phyloP scores from a whole-genome alignment of 176 grass and related monocot species.

The Phyllostachys edulis region DNA sequence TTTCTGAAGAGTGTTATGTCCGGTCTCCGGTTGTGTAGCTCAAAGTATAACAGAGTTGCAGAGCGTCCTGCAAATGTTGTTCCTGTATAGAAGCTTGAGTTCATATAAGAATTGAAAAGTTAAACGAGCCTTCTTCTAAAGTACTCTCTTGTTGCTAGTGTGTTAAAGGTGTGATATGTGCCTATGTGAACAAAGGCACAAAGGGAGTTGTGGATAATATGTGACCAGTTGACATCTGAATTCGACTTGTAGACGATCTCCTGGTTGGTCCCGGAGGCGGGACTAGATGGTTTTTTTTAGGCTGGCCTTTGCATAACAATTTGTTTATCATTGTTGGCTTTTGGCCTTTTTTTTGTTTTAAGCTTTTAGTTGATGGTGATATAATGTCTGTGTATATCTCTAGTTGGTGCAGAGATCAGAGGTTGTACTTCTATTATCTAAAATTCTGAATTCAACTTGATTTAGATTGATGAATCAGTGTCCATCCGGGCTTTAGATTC shows the following conservation, averaged over 20 bases:
- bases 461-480: background rate
- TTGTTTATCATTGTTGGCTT: too few species aligned
- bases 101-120: background rate
- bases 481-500: background rate
- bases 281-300: too few species aligned
- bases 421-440: too few species aligned
- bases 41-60: constrained; percentile 1
- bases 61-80: background rate
- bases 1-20: background rate
- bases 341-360: too few species aligned
- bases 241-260: too few species aligned
- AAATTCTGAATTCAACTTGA: too few species aligned
- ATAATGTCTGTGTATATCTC: too few species aligned
- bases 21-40: background rate
- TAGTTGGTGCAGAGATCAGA: too few species aligned
- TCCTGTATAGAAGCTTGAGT: constrained; percentile 12
- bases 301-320: too few species aligned
- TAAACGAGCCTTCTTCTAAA: background rate
- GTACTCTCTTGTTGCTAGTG: background rate
- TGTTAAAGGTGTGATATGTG: background rate
- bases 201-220: background rate
- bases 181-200: background rate
- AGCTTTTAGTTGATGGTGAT: too few species aligned
- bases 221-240: background rate
- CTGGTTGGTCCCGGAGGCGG: too few species aligned